Evolutionary conservation across 257 asterid species (phyloP), one percentile per base, ranked within the genome.

Genomic region (Capsicum rhomboideum): DNA sequence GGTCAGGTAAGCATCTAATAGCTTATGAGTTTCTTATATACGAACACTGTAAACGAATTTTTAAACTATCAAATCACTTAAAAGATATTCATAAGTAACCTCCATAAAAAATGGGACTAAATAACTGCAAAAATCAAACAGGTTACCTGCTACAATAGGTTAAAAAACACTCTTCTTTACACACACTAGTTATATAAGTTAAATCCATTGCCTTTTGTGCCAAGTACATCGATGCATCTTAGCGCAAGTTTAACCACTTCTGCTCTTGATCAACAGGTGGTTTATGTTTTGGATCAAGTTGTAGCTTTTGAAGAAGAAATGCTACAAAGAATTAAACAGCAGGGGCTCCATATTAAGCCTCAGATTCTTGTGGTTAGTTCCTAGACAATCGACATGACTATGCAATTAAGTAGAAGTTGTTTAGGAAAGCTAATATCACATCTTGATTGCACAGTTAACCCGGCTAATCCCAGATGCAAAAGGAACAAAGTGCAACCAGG

Each of bases 211-310:
- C 55, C 10, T 42, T 40, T 56, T 56, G 64, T 2, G 28, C 8
- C 5, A 56, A 20, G 28, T n/a, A 56, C 28, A 7, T 8, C 12
- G 12, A n/a, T 2, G 28, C 64, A 20, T 56, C 28, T 56, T 13
- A 56, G 64, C 28, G 64, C 64, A 56, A 56, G 44, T 6, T 29
- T 28, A 31, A 64, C 11, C n/a, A 28, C n/a, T 29, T 64, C 4
- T 29, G n/a, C n/a, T 64, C 42, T 14, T 50, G 63, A 49, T 77
- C 81, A 83, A 80, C 85, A 94, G 98, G 98, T 95, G 14, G 99
- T 96, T 83, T 96, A 96, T 90, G 97, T 96, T 16, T 89, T 96
- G 93, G 99, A 92, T 90, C 99, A 96, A 94, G 98, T 93, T 3
- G 96, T 90, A 49, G 95, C 99, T 20, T 84, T 96, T 18, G 99